Conservation (phyloP, 306 rosid genomes). For the Casuarina cunninghamiana region DNA sequence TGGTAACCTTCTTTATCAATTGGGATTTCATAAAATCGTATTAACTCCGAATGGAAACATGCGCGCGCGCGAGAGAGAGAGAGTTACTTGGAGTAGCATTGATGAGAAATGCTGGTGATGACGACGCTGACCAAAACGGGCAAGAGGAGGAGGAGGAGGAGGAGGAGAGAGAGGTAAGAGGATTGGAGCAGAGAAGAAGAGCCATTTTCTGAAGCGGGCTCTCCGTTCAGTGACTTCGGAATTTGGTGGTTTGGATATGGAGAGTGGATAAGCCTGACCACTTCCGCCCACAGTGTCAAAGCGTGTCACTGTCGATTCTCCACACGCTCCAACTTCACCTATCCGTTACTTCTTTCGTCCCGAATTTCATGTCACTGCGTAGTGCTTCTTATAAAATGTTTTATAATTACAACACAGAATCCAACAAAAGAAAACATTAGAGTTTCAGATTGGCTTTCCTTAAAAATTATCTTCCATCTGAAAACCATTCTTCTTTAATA, state of each 20-base stretch:
- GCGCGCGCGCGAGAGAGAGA: background rate
- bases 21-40: background rate
- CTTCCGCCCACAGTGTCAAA: background rate
- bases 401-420: too few species aligned
- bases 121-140: conserved; percentile 12
- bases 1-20: background rate
- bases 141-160: conserved; percentile 35
- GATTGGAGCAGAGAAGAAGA: conserved; percentile 52
- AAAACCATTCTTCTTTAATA: too few species aligned
- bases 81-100: conserved; percentile 43
- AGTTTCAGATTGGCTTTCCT: too few species aligned
- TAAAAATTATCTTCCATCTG: too few species aligned
- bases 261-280: background rate
- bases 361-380: too few species aligned
- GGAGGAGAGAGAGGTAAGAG: conserved; percentile 37
- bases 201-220: conserved; percentile 39
- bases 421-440: too few species aligned
- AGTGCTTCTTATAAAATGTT: too few species aligned
- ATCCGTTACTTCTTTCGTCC: too few species aligned
- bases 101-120: conserved; percentile 7
- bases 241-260: background rate
- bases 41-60: background rate
- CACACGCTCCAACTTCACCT: too few species aligned
- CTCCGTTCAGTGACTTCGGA: background rate
- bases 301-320: background rate